Base-by-base conservation (phyloP, 768 basidiomycete species). In the Suillus spraguei region DNA sequence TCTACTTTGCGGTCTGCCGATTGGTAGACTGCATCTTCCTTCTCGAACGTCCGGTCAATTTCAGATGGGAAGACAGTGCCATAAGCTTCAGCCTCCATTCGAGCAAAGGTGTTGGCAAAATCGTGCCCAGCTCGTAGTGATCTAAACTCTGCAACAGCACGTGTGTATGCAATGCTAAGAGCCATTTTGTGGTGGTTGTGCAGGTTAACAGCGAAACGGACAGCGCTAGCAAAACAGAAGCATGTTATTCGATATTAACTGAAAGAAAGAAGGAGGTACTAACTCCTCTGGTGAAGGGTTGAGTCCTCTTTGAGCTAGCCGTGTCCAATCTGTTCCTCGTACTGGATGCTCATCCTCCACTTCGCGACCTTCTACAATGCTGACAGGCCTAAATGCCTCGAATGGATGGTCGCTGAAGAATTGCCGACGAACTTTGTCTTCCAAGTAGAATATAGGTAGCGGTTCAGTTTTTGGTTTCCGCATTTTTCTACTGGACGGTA, bases 341-440 rank as follows among this genome's bases (percentile, higher is more conserved):
- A 91, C 70, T 17, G 82, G 81, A 69, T 90, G 85, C 49, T 83
- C 79, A 22, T 81, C 77, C 70, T 84, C 81, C 58, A 92, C 80
- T 20, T 73, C 74, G 22, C 80, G 86, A 17, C 81, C 82, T 77
- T 99, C 97, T 0, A 92, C 85, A 59, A 99, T 74, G 13, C 85
- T 87, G 10, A 82, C 81, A 2, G 94, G 87, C 49, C 96, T 83
- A 76, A 96, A 92, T 2, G 94, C 90, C 78, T 99, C 96, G 71
- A 97, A 97, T 8, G 97, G 95, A 74, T 97, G 96, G 79, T 99
- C 97, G 47, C 82, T 81, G 81, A 96, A 99, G 82, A 99, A 99
- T 74, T 93, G 92, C 61, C 87, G 82, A 41, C 97, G 87, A 63
- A 99, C 80, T 65, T 85, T 81, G 74, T 99, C 97, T 72, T 97